Base-by-base conservation (phyloP, 2,329 filamentous ascomycete species). In the Ophiostoma ulmi region DNA sequence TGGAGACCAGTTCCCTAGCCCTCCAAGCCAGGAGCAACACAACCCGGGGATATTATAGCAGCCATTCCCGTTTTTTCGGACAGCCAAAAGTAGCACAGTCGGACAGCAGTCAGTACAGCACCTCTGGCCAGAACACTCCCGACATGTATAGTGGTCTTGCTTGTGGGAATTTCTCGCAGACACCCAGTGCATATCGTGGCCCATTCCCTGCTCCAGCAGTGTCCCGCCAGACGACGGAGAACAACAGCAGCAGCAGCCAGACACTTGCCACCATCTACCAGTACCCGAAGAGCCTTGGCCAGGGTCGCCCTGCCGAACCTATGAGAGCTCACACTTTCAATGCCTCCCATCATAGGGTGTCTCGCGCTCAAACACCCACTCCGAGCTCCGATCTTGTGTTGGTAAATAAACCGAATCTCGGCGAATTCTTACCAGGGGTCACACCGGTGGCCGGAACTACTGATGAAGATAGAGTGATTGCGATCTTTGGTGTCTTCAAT, bases 401-500 rank as follows among this genome's bases (percentile, higher is more conserved):
- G 8, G 3, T 5, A 13, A 20, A n/a, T 8, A 22, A 65, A 3
- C 20, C 6, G 8, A 39, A 39, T 36, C 20, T 22, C 7, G 10
- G n/a, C 10, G 36, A 65, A 1, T 65, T 65, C 63, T 39, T 20
- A 7, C 36, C 63, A 4, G 63, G 63, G 3, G 63, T 65, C 20
- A 39, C 17, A 1, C 63, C 36, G 0, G n/a, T 22, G 20, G 7
- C 17, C 36, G 36, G 36, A 22, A 65, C 10, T 26, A 39, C 63
- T n/a, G 72, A 74, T n/a, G 72, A 70, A 14, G 58, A 64, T 6
- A 72, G 75, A 8, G 71, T 70, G 8, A 52, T 26, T 0, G 71
- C 69, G 7, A 72, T 75, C 4, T 75, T 75, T 58, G 48, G 58
- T 5, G 67, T 74, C 38, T 75, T 75, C 72, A 74, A 74, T 20